Base-by-base conservation (phyloP, 2,329 filamentous ascomycete genomes). In the Penicillium vulpinum region DNA sequence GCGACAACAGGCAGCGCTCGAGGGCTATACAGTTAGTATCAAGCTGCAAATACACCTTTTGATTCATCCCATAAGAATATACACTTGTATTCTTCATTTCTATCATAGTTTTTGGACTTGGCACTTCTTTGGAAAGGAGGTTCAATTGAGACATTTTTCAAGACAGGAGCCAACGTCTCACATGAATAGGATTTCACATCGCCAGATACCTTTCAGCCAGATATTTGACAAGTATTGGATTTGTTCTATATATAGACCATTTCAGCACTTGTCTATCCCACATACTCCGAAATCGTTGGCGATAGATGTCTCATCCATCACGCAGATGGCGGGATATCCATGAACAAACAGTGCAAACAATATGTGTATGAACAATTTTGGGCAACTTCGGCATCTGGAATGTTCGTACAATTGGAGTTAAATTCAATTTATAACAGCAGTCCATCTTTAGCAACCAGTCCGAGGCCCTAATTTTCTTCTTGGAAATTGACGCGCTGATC, bases 301-400 rank as follows among this genome's bases (percentile, higher is more conserved):
- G n/a, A 36, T 21, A 10, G 8, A 39, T 47, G 31, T 26, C 51
- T 49, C 36, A 49, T 49, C 18, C 24, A 39, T 4, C 10, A 3
- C 16, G 4, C 8, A 6, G 24, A 44, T 51, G 52, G 38, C 45
- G 52, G 36, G 9, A 52, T 22, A 10, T 4, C 31, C 2, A 41
- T n/a, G 21, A 49, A 28, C 46, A 55, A 55, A 51, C 45, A 55
- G 1, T 50, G 45, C 52, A 51, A 51, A 55, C 46, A 50, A 9
- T 16, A 33, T 4, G 43, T 18, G 36, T 52, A 52, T 29, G 13
- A 11, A 15, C 22, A 13, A 36, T 21, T 36, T 22, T 21, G 7
- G 16, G 10, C 38, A 33, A 36, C 39, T 51, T 36, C 40, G 8
- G 46, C 40, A 26, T 51, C 24, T 21, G 16, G 18, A 29, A 38